Conservation (phyloP, 495 filamentous ascomycete genomes). For the Penicillium odoratum region DNA sequence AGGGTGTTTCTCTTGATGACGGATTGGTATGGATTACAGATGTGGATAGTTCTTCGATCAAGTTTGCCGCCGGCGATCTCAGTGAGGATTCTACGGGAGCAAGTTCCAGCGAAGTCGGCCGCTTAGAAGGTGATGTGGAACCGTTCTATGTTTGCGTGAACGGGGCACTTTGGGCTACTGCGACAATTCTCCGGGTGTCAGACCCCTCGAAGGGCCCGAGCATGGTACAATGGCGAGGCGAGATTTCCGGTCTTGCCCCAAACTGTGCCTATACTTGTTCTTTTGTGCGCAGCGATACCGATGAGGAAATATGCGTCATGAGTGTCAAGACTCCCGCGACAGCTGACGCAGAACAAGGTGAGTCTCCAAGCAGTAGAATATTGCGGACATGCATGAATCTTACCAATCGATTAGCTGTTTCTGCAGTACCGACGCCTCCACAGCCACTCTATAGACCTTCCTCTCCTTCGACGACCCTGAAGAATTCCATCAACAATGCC, state of each 20-base stretch:
- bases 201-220: constrained; percentile 54
- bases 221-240: constrained; percentile 65
- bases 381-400: neutral
- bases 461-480: constrained; percentile 86
- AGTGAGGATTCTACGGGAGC: constrained; percentile 41
- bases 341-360: constrained; percentile 65
- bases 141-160: constrained; percentile 91
- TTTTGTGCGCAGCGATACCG: constrained; percentile 73
- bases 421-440: constrained; percentile 41
- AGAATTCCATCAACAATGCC: constrained; percentile 79
- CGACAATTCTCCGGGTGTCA: constrained; percentile 59
- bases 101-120: constrained; percentile 34
- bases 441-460: constrained; percentile 71
- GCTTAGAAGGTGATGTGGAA: constrained; percentile 53
- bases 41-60: constrained; percentile 77
- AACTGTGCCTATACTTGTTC: constrained; percentile 83
- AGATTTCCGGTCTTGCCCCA: constrained; percentile 86
- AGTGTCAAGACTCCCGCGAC: constrained; percentile 78
- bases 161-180: constrained; percentile 84
- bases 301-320: constrained; percentile 70
- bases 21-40: constrained; percentile 86
- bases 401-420: constrained; percentile 33
- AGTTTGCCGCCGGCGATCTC: constrained; percentile 76
- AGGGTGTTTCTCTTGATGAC: constrained; percentile 76
- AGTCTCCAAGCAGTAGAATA: constrained; percentile 12